Evolutionary conservation across 352 stramenopile species (phyloP).

Genomic region (Phytopythium boreale): DNA sequence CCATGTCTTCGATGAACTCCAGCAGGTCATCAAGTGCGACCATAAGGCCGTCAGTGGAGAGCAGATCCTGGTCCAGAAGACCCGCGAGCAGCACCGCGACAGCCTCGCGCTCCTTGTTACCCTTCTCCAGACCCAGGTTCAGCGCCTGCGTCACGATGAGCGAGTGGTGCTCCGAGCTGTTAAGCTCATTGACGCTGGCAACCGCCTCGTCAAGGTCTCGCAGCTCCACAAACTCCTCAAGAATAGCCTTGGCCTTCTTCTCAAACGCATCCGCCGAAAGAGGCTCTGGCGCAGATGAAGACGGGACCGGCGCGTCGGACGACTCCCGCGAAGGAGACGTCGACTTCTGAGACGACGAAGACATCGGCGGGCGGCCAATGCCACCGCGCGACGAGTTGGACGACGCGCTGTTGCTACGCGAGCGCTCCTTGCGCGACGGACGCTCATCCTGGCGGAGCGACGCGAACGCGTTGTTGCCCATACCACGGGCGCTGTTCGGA

Average conservation of each 20-base stretch:
- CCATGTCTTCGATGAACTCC: slow-evolving; percentile 76
- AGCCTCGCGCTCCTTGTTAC: slow-evolving; percentile 54
- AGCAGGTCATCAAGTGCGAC: slow-evolving; percentile 52
- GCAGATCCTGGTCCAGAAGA: slow-evolving; percentile 44
- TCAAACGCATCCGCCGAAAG: slow-evolving; percentile 58
- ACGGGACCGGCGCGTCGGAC: slow-evolving; percentile 12
- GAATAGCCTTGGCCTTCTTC: slow-evolving; percentile 85
- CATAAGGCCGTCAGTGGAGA: slow-evolving; percentile 37
- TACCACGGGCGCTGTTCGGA: slow-evolving; percentile 24
- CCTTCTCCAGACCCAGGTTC: slow-evolving; percentile 73
- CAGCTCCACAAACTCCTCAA: slow-evolving; percentile 84
- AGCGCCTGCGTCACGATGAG: slow-evolving; percentile 49
- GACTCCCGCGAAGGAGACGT: slow-evolving; percentile 12
- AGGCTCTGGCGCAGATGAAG: slow-evolving; percentile 14
- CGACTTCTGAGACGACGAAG: slow-evolving; percentile 21
- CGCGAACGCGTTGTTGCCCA: slow-evolving; percentile 41
- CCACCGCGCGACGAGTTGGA: slow-evolving; percentile 21
- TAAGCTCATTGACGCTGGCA: slow-evolving; percentile 49
- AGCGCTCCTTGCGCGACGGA: slow-evolving; percentile 39
- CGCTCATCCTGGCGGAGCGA: slow-evolving; percentile 28
- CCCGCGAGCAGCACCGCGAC: slow-evolving; percentile 51
- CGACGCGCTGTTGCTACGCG: slow-evolving; percentile 54
- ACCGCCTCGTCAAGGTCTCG: slow-evolving; percentile 83
- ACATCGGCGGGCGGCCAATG: slow-evolving; percentile 34
- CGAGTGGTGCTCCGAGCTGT: slow-evolving; percentile 42